A percentile compares a stretch with the other conserved stretches of the same genome.
phyloP scores from a whole-genome alignment of 768 basidiomycete genomes.

The Amanita muscaria region DNA sequence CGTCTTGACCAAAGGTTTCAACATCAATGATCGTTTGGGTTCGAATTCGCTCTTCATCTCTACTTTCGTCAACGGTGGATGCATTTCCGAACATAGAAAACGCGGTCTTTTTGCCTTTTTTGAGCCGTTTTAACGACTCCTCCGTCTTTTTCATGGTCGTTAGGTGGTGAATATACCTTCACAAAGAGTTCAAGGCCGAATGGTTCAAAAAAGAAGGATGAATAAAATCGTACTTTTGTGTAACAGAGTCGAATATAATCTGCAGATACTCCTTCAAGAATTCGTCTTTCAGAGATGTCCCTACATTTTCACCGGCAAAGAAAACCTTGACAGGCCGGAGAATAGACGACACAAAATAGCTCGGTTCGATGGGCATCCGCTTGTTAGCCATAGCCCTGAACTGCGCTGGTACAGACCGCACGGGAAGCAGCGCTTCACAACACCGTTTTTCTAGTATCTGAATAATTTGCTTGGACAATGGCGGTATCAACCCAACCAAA shows the following conservation, averaged over 20 bases:
- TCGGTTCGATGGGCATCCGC: slow-evolving; percentile 65
- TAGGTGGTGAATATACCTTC: slow-evolving; percentile 73
- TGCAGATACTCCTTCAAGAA: slow-evolving; percentile 42
- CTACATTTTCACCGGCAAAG: slow-evolving; percentile 60
- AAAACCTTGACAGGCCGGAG: slow-evolving; percentile 72
- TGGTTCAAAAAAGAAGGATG: background rate
- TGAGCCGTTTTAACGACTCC: slow-evolving; percentile 76
- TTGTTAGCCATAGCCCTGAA: slow-evolving; percentile 80
- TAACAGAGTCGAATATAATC: slow-evolving; percentile 65
- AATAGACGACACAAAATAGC: slow-evolving; percentile 77
- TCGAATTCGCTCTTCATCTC: slow-evolving; percentile 85
- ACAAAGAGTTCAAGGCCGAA: slow-evolving; percentile 1
- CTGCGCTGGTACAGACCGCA: slow-evolving; percentile 84
- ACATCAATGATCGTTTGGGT: slow-evolving; percentile 82
- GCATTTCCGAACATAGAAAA: slow-evolving; percentile 73
- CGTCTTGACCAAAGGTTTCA: slow-evolving; percentile 75
- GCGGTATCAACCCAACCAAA: slow-evolving; percentile 43
- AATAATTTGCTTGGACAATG: slow-evolving; percentile 56
- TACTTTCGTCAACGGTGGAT: slow-evolving; percentile 54
- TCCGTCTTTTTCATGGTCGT: slow-evolving; percentile 87
- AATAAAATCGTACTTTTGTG: slow-evolving; percentile 43
- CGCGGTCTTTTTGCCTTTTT: slow-evolving; percentile 72
- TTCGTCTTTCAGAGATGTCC: slow-evolving; percentile 45
- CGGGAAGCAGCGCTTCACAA: slow-evolving; percentile 74
- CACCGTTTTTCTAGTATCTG: slow-evolving; percentile 71